Conservation (phyloP, 768 basidiomycete species). For the Solioccasus polychromus region DNA sequence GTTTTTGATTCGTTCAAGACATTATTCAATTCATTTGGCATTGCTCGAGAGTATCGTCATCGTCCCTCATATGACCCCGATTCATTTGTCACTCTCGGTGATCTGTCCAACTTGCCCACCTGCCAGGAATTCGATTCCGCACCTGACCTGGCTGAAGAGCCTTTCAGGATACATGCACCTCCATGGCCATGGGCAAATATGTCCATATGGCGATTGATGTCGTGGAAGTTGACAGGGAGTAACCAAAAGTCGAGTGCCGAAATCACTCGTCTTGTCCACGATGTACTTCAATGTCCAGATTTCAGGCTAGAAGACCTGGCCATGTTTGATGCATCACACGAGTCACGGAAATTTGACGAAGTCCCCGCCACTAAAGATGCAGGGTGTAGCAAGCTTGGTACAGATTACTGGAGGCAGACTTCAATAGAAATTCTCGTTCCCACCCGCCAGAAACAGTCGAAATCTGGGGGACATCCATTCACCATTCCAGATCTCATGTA, state of each 20-base stretch:
- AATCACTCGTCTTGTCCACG: not conserved
- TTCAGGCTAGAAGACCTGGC: not conserved
- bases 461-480: not conserved
- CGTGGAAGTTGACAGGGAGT: constrained; percentile 7
- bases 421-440: not conserved
- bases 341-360: not conserved
- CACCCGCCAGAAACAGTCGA: not conserved
- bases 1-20: not conserved
- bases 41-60: not conserved
- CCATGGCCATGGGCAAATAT: constrained; percentile 18
- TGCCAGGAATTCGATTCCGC: no score
- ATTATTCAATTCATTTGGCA: not conserved
- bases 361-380: not conserved
- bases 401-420: not conserved
- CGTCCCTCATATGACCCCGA: not conserved
- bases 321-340: not conserved
- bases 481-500: not conserved
- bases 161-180: not conserved
- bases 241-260: constrained; percentile 1
- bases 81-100: not conserved
- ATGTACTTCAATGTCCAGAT: not conserved
- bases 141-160: no score
- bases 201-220: constrained; percentile 9
- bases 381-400: not conserved
- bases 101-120: not conserved